Evolutionary conservation across 2,329 filamentous ascomycete species (phyloP).

Genomic region (Cladorrhinum sp.): DNA sequence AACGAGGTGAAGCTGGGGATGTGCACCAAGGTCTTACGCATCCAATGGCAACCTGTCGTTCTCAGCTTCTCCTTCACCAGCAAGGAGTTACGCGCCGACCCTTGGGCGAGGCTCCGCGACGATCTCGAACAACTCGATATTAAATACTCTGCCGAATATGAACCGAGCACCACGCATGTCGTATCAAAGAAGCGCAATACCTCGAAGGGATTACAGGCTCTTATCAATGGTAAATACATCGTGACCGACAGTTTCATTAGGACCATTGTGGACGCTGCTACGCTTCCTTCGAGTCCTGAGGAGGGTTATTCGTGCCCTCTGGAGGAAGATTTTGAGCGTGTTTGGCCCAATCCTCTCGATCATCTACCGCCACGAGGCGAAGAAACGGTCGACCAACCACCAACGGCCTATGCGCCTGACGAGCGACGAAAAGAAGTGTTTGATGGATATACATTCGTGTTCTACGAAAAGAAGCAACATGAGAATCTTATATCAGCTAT

Average conservation of each 20-base stretch:
- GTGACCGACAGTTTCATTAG: constrained; percentile 73
- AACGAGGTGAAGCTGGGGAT: constrained; percentile 71
- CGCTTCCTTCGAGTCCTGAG: constrained; percentile 45
- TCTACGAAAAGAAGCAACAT: constrained; percentile 73
- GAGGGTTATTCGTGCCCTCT: constrained; percentile 54
- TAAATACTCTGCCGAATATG: constrained; percentile 75
- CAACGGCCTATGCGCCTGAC: constrained; percentile 71
- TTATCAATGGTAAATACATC: constrained; percentile 77
- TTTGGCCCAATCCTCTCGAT: constrained; percentile 73
- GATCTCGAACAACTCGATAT: constrained; percentile 82
- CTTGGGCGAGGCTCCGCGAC: constrained; percentile 58
- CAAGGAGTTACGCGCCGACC: constrained; percentile 66
- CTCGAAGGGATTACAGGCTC: constrained; percentile 77
- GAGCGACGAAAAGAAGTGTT: constrained; percentile 67
- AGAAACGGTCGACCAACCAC: constrained; percentile 68
- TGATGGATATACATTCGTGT: constrained; percentile 83
- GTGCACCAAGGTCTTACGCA: constrained; percentile 57
- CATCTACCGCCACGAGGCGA: constrained; percentile 72
- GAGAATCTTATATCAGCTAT: constrained; percentile 72
- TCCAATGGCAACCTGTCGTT: constrained; percentile 78
- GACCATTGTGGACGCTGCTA: constrained; percentile 62
- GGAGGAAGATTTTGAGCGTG: constrained; percentile 73
- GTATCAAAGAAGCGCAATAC: constrained; percentile 89
- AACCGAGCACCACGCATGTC: constrained; percentile 77
- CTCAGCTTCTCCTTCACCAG: constrained; percentile 75